phyloP scores from a whole-genome alignment of 257 asterid genomes.

The Linaria vulgaris region DNA sequence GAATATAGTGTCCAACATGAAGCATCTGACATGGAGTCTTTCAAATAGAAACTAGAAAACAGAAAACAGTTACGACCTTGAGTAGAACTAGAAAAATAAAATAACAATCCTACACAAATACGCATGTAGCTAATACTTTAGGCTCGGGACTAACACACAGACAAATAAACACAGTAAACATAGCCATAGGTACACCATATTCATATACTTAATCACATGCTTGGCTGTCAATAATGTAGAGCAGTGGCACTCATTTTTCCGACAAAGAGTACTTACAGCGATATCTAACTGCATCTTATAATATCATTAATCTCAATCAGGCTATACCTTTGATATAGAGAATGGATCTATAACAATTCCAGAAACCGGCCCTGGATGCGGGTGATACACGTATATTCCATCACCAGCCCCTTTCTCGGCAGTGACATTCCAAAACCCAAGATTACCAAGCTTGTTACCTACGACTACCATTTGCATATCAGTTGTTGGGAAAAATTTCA shows the following conservation, averaged over 20 bases:
- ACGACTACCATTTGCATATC: conserved; percentile 63
- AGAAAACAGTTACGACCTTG: background rate
- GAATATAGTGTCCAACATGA: background rate
- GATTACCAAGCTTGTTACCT: conserved; percentile 76
- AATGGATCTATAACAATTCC: conserved; percentile 63
- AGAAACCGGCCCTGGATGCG: conserved; percentile 80
- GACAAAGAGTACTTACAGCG: background rate
- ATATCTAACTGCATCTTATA: background rate
- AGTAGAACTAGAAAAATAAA: too few relatives aligned
- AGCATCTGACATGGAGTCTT: background rate
- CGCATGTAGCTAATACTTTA: too few relatives aligned
- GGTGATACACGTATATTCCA: conserved; percentile 68
- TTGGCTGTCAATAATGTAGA: conserved; percentile 14
- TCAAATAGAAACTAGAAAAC: conserved; percentile 4
- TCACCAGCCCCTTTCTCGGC: conserved; percentile 53
- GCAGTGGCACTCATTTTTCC: background rate
- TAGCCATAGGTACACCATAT: background rate
- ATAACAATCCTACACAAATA: too few relatives aligned
- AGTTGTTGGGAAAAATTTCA: conserved; percentile 63
- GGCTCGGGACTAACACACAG: background rate
- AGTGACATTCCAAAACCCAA: conserved; percentile 82
- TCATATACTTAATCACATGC: background rate
- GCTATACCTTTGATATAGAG: conserved; percentile 61
- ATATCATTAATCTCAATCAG: background rate
- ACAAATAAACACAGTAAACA: background rate